Evolutionary conservation across 768 basidiomycete genomes (phyloP).

Genomic region (Boletus tylopilopsis): DNA sequence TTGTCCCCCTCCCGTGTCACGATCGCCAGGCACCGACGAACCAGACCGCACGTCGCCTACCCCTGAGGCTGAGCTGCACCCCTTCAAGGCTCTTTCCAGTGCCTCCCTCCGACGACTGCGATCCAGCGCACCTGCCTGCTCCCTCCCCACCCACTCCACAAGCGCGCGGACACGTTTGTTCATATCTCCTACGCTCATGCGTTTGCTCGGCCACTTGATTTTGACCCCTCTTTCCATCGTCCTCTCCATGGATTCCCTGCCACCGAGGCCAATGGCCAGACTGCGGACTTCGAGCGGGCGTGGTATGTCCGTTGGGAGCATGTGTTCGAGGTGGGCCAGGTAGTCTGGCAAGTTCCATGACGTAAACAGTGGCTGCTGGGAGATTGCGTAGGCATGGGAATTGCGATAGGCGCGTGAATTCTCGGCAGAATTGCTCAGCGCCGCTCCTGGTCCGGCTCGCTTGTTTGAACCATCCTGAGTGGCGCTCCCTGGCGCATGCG

Average conservation of each 20-base stretch:
- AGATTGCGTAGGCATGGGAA: conserved; percentile 75
- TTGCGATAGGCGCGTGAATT: conserved; percentile 68
- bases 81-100: conserved; percentile 50
- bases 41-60: conserved; percentile 5
- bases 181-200: conserved; percentile 97
- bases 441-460: conserved; percentile 38
- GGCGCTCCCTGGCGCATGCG: conserved; percentile 30
- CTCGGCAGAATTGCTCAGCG: conserved; percentile 40
- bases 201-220: conserved; percentile 90
- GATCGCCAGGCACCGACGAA: conserved; percentile 12
- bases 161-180: conserved; percentile 88
- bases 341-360: conserved; percentile 95
- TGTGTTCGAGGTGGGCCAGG: conserved; percentile 78
- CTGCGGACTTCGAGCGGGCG: conserved; percentile 70
- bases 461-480: conserved; percentile 46
- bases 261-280: conserved; percentile 37
- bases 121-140: conserved; percentile 74
- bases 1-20: conserved; percentile 10
- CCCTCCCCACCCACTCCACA: conserved; percentile 91
- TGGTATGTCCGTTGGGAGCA: conserved; percentile 75
- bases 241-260: conserved; percentile 55
- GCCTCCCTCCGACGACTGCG: conserved; percentile 67
- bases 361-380: conserved; percentile 74
- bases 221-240: conserved; percentile 76
- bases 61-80: conserved; percentile 9